A percentile compares a stretch with the other conserved stretches of the same genome.
Conservation (phyloP, 163 green algal genomes). For the Smithsoniella earleae region DNA sequence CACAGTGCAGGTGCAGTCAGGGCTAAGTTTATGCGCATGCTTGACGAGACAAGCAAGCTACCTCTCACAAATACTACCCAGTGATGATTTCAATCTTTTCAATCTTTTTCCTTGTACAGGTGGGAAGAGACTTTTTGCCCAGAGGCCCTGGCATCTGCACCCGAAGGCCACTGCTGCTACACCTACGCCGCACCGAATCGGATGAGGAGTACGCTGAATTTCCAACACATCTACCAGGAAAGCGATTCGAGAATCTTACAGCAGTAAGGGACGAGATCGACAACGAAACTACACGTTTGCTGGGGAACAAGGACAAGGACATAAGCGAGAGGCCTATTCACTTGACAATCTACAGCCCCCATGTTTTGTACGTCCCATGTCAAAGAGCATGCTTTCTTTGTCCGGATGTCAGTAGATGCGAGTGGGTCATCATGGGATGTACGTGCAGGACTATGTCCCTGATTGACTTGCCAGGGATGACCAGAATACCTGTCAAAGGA, state of each 20-base stretch:
- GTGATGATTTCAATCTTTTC: background rate
- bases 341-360: conserved; percentile 81
- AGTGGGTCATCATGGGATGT: too few species aligned
- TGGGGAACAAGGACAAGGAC: conserved; percentile 72
- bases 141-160: conserved; percentile 91
- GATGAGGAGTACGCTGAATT: conserved; percentile 60
- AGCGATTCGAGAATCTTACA: conserved; percentile 59
- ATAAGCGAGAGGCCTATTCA: conserved; percentile 89
- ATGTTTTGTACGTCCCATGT: conserved; percentile 75
- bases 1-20: too few species aligned
- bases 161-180: conserved; percentile 82
- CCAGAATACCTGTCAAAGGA: conserved; percentile 80
- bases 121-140: conserved; percentile 90
- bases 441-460: conserved; percentile 88
- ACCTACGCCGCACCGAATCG: conserved; percentile 50
- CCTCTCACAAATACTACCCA: background rate
- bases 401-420: too few species aligned
- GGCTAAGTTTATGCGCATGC: background rate
- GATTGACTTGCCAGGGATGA: conserved; percentile 93
- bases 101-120: conserved; percentile 41
- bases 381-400: too few species aligned
- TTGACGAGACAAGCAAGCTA: background rate
- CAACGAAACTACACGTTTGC: conserved; percentile 81
- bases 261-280: conserved; percentile 70
- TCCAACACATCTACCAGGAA: conserved; percentile 73